phyloP scores from a whole-genome alignment of 768 basidiomycete genomes.

The Leccinellum luteum region DNA sequence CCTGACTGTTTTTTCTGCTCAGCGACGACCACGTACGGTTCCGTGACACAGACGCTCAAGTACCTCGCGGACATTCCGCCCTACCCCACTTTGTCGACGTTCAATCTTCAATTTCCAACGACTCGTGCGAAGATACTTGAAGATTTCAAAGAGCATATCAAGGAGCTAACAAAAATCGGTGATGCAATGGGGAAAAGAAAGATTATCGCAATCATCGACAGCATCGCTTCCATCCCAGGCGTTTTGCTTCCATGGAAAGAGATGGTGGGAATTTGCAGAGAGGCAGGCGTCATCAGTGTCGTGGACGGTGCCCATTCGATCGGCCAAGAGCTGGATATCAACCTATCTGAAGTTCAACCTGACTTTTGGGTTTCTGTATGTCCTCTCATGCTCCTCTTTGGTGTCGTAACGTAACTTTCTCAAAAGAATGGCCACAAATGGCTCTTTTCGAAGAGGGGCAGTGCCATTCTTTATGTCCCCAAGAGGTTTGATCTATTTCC shows the following conservation, averaged over 20 bases:
- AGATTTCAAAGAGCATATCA: slow-evolving; percentile 41
- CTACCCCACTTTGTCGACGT: slow-evolving; percentile 47
- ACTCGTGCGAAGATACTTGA: slow-evolving; percentile 55
- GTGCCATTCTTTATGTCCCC: slow-evolving; percentile 74
- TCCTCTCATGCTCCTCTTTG: slow-evolving; percentile 1
- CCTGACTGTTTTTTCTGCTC: not conserved
- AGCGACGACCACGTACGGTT: slow-evolving; percentile 59
- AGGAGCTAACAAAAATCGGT: slow-evolving; percentile 24
- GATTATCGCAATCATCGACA: slow-evolving; percentile 69
- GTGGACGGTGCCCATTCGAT: slow-evolving; percentile 81
- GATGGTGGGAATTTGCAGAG: slow-evolving; percentile 60
- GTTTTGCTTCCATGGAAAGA: slow-evolving; percentile 67
- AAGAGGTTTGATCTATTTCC: slow-evolving; percentile 38
- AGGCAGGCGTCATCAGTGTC: slow-evolving; percentile 62
- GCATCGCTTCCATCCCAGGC: slow-evolving; percentile 62
- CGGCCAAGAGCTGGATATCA: slow-evolving; percentile 64
- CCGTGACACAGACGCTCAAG: slow-evolving; percentile 50
- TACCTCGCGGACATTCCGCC: slow-evolving; percentile 56
- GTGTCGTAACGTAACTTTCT: not conserved
- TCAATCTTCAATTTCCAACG: slow-evolving; percentile 54
- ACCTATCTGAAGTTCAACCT: slow-evolving; percentile 52
- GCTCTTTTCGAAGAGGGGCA: slow-evolving; percentile 68
- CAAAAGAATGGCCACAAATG: slow-evolving; percentile 82
- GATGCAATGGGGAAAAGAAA: slow-evolving; percentile 35
- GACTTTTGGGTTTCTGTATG: slow-evolving; percentile 80